Evolutionary conservation across 2,329 filamentous ascomycete species (phyloP).

Genomic region (Monilinia fructicola): DNA sequence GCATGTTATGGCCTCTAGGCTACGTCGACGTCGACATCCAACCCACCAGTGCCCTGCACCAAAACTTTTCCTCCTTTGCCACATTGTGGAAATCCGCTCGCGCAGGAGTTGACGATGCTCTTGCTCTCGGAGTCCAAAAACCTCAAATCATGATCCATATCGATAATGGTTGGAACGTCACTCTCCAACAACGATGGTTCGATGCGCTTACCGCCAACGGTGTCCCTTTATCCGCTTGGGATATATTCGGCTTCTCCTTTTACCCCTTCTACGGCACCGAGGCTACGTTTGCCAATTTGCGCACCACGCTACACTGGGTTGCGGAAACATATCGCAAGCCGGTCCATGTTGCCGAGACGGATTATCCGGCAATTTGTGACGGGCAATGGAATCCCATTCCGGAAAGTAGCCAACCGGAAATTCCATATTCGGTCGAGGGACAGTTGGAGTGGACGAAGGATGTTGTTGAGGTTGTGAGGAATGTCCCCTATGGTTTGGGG

Average conservation of each 20-base stretch:
- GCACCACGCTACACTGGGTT: slow-evolving; percentile 56
- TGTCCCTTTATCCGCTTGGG: slow-evolving; percentile 59
- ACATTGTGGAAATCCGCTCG: slow-evolving; percentile 58
- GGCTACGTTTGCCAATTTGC: slow-evolving; percentile 59
- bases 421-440: slow-evolving; percentile 62
- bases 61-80: slow-evolving; percentile 58
- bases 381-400: slow-evolving; percentile 48
- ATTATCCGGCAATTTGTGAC: slow-evolving; percentile 68
- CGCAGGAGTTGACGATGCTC: slow-evolving; percentile 63
- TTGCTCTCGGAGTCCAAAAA: slow-evolving; percentile 46
- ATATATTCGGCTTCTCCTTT: slow-evolving; percentile 69
- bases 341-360: slow-evolving; percentile 65
- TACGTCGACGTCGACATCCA: slow-evolving; percentile 46
- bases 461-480: slow-evolving; percentile 56
- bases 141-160: slow-evolving; percentile 73
- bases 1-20: slow-evolving; percentile 66
- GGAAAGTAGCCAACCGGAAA: slow-evolving; percentile 43
- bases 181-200: slow-evolving; percentile 60
- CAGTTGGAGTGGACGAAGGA: slow-evolving; percentile 60
- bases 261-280: slow-evolving; percentile 68
- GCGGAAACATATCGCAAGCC: slow-evolving; percentile 62
- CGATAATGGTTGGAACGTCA: slow-evolving; percentile 71
- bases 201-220: slow-evolving; percentile 59
- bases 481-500: slow-evolving; percentile 55
- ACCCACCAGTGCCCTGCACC: slow-evolving; percentile 37